Evolutionary conservation across 192 early-diverging fungal species (phyloP).

Genomic region (Blastocladiella britannica): DNA sequence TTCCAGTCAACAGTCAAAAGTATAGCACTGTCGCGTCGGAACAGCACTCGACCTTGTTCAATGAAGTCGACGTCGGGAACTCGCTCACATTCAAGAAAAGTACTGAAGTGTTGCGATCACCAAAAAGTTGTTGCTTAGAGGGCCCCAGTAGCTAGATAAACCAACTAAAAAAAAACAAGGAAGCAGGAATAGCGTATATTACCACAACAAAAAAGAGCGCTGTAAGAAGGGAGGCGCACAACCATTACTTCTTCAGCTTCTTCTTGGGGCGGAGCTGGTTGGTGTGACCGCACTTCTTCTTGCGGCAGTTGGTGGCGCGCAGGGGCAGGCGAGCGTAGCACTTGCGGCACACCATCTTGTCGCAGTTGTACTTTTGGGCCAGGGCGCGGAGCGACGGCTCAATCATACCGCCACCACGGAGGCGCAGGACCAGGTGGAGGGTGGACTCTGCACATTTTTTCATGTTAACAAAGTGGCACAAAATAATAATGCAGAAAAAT

Average conservation of each 20-base stretch:
- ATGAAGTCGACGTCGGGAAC: too few relatives aligned
- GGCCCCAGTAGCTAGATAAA: too few relatives aligned
- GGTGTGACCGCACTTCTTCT: slow-evolving; percentile 99
- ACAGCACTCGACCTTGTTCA: too few relatives aligned
- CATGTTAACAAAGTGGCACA: neutral
- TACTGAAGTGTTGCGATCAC: too few relatives aligned
- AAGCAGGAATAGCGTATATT: too few relatives aligned
- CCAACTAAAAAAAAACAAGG: too few relatives aligned
- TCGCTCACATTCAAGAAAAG: too few relatives aligned
- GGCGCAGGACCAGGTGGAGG: slow-evolving; percentile 85
- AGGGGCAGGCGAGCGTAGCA: slow-evolving; percentile 98
- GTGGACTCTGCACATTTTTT: slow-evolving; percentile 44
- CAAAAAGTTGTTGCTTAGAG: too few relatives aligned
- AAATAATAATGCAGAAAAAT: neutral
- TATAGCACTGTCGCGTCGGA: too few relatives aligned
- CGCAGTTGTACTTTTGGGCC: slow-evolving; percentile 99
- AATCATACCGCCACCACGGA: slow-evolving; percentile 89
- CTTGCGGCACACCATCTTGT: slow-evolving; percentile 99
- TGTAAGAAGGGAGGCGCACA: too few relatives aligned
- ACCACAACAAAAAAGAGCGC: too few relatives aligned
- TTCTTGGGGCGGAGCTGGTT: slow-evolving; percentile 99
- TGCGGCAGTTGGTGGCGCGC: slow-evolving; percentile 99
- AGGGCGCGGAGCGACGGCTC: slow-evolving; percentile 96
- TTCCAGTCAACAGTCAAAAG: too few relatives aligned
- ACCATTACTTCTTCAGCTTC: slow-evolving; percentile 95